Evolutionary conservation across 2,329 filamentous ascomycete genomes (phyloP).

Genomic region (Juglanconis juglandina): DNA sequence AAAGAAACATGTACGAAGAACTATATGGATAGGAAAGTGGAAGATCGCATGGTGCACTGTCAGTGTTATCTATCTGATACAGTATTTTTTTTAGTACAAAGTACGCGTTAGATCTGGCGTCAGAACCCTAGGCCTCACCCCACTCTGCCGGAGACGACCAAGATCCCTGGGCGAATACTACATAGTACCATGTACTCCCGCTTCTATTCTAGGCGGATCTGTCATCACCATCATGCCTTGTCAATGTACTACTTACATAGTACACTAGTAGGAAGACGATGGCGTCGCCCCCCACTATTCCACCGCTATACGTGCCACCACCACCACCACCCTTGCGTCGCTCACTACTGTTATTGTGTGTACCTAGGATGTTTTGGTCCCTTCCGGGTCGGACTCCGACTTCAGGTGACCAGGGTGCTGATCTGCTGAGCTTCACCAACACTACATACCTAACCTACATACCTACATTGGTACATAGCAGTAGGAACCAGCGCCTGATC

Average conservation of each 20-base stretch:
- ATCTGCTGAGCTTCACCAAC: constrained; percentile 2
- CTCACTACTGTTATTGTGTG: neutral
- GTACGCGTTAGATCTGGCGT: neutral
- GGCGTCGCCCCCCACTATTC: neutral
- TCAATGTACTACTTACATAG: too few species aligned
- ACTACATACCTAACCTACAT: neutral
- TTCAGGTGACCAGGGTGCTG: neutral
- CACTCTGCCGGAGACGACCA: neutral
- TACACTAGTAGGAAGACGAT: too few species aligned
- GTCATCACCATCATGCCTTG: too few species aligned
- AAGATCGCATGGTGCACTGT: neutral
- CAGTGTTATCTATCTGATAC: constrained; percentile 9
- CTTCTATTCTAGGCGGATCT: too few species aligned
- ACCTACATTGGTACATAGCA: too few species aligned
- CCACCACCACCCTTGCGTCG: neutral
- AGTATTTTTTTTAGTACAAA: neutral
- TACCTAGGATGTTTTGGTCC: constrained; percentile 2
- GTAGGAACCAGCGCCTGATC: too few species aligned
- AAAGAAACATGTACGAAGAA: too few species aligned
- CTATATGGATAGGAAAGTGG: too few species aligned
- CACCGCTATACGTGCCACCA: neutral
- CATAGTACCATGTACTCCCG: too few species aligned
- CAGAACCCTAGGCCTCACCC: too few species aligned
- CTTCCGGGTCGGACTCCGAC: neutral
- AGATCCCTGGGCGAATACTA: too few species aligned